These are phyloP conservation scores for Eucalyptus grandis DNA, from an alignment of 345 rosid species.

Conservation along the genomic window DNA sequence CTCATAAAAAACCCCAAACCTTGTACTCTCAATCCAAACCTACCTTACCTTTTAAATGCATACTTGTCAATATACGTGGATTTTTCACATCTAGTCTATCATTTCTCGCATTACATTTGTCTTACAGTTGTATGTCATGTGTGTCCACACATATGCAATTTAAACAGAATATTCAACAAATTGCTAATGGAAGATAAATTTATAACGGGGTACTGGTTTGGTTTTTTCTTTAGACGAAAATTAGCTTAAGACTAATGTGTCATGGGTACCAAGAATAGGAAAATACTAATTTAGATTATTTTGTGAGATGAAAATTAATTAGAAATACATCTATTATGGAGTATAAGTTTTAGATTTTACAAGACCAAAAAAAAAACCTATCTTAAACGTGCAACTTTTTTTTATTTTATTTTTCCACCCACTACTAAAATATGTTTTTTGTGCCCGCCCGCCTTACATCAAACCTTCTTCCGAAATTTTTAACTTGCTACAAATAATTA, in stretches of 20 bases:
- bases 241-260: not conserved
- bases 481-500: not conserved
- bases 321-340: not conserved
- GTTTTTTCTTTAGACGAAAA: not conserved
- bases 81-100: accelerated
- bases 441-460: not conserved
- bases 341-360: not conserved
- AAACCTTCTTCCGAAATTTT: not conserved
- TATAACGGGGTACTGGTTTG: not conserved
- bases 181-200: not conserved
- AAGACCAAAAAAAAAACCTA: too few species aligned
- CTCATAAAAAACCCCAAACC: not conserved
- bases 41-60: not conserved
- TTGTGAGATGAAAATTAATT: not conserved
- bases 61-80: not conserved
- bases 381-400: not conserved
- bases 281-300: not conserved
- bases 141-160: not conserved
- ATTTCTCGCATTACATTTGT: accelerated
- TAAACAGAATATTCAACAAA: accelerated
- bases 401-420: not conserved
- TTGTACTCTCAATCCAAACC: accelerated
- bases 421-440: not conserved
- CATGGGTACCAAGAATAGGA: not conserved
- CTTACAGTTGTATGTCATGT: accelerated